Percentiles rank a stretch among this genome's conserved stretches.
Conservation (phyloP, 495 filamentous ascomycete genomes). For the Pseudomonodictys pantanalensis region DNA sequence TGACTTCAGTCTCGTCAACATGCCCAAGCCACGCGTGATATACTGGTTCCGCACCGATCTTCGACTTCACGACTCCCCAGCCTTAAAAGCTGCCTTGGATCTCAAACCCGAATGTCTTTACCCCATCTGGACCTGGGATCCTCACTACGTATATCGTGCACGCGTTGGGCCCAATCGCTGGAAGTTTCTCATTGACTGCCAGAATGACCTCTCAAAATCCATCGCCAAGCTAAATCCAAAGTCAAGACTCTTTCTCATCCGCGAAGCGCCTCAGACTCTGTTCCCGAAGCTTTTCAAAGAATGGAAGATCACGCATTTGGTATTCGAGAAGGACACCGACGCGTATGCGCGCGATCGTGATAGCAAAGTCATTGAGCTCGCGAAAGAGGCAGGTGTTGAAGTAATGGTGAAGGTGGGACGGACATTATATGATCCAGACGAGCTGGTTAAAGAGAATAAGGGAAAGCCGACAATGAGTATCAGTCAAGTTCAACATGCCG, state of each 20-base stretch:
- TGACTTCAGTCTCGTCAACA: neutral
- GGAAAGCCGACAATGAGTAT: slow-evolving; percentile 71
- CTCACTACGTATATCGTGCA: slow-evolving; percentile 68
- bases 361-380: slow-evolving; percentile 50
- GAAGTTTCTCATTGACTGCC: slow-evolving; percentile 66
- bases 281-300: slow-evolving; percentile 64
- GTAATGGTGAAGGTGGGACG: slow-evolving; percentile 58
- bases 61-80: slow-evolving; percentile 68
- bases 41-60: slow-evolving; percentile 76
- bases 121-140: slow-evolving; percentile 69
- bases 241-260: slow-evolving; percentile 63
- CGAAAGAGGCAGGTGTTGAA: slow-evolving; percentile 60
- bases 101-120: slow-evolving; percentile 61
- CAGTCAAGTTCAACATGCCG: slow-evolving; percentile 52
- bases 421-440: slow-evolving; percentile 66
- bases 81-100: slow-evolving; percentile 61
- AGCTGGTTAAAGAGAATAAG: slow-evolving; percentile 58
- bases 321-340: slow-evolving; percentile 73
- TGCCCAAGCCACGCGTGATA: slow-evolving; percentile 52
- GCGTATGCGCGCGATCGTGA: slow-evolving; percentile 63
- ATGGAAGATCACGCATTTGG: slow-evolving; percentile 67
- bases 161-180: slow-evolving; percentile 64
- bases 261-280: slow-evolving; percentile 65
- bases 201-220: slow-evolving; percentile 58
- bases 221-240: slow-evolving; percentile 61